Conservation (phyloP, 1,139 yeast species). For the Geotrichum restrictum region DNA sequence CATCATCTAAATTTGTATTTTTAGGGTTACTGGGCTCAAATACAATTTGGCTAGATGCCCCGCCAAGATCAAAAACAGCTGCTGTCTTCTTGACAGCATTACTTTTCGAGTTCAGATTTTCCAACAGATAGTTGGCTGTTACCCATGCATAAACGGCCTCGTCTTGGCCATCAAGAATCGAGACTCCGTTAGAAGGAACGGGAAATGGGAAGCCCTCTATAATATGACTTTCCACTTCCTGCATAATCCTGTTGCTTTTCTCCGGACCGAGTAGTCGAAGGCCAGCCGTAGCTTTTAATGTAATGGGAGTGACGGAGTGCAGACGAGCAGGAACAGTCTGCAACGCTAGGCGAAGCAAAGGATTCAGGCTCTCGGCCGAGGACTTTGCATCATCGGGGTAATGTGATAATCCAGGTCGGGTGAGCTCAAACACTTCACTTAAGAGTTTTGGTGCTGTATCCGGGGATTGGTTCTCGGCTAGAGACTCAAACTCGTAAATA, state of each 20-base stretch:
- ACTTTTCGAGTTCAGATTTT: constrained; percentile 69
- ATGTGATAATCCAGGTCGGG: constrained; percentile 86
- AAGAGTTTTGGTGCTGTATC: constrained; percentile 56
- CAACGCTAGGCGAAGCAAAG: constrained; percentile 69
- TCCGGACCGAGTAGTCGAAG: constrained; percentile 78
- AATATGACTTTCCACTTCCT: constrained; percentile 45
- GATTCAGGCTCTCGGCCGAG: constrained; percentile 86
- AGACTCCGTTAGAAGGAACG: constrained; percentile 65
- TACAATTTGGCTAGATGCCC: constrained; percentile 97
- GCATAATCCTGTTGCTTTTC: constrained; percentile 38
- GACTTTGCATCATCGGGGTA: constrained; percentile 74
- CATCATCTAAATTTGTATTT: constrained; percentile 38
- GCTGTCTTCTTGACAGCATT: constrained; percentile 62
- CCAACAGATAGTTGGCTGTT: constrained; percentile 86
- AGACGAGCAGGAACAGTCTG: constrained; percentile 66
- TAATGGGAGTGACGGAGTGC: constrained; percentile 82
- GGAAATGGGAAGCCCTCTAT: constrained; percentile 84
- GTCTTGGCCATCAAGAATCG: constrained; percentile 92
- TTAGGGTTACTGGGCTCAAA: constrained; percentile 64
- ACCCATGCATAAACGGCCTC: constrained; percentile 99
- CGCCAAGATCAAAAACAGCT: constrained; percentile 96
- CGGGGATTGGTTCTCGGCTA: no score
- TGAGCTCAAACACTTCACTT: constrained; percentile 78
- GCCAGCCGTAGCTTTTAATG: constrained; percentile 98
- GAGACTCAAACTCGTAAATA: constrained; percentile 63